Conservation (phyloP, 768 basidiomycete genomes). For the Calocera cornea region DNA sequence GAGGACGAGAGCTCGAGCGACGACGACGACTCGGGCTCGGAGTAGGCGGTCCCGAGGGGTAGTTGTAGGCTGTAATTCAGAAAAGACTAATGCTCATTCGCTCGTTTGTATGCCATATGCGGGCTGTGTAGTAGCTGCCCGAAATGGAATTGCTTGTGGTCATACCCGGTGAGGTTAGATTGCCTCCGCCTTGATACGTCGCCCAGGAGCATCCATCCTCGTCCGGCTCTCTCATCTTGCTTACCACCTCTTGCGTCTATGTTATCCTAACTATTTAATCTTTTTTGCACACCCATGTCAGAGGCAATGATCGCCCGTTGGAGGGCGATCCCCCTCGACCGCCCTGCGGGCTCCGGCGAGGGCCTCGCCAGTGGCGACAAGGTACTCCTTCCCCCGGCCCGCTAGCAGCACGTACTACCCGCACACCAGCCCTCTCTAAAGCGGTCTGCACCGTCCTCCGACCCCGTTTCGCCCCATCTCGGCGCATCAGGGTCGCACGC, state of each 20-base stretch:
- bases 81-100: background rate
- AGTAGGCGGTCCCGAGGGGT: background rate
- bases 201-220: background rate
- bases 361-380: slow-evolving; percentile 31
- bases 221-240: background rate
- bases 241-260: background rate
- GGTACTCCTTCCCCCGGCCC: slow-evolving; percentile 41
- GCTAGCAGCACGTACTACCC: slow-evolving; percentile 13
- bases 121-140: too few relatives aligned
- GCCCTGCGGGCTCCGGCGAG: slow-evolving; percentile 11
- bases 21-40: slow-evolving; percentile 17
- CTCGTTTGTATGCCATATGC: background rate
- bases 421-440: slow-evolving; percentile 9
- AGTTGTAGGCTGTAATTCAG: background rate
- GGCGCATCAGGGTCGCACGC: too few relatives aligned
- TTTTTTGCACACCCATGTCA: slow-evolving; percentile 39
- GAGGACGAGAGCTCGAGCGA: slow-evolving; percentile 22
- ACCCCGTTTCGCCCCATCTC: too few relatives aligned
- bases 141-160: too few relatives aligned
- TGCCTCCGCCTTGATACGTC: background rate
- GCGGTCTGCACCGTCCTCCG: background rate
- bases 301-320: slow-evolving; percentile 50
- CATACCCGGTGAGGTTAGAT: too few relatives aligned
- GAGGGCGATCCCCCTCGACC: slow-evolving; percentile 50
- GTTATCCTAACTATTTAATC: background rate